phyloP scores from a whole-genome alignment of 169 alveolate species.

The Fabrea salina region DNA sequence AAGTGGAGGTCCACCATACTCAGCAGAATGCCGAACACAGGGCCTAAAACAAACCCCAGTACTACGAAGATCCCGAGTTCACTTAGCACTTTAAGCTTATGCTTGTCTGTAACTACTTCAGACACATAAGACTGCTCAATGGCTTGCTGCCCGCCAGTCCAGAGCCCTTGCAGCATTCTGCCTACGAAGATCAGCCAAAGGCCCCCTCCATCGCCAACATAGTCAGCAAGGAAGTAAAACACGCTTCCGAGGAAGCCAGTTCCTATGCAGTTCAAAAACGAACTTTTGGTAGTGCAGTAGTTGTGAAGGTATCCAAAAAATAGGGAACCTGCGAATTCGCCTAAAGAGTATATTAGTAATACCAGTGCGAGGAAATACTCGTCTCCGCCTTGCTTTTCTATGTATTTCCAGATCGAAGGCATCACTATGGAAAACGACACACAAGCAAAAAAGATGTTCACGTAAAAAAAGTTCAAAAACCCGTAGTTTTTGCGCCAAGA shows the following conservation, averaged over 20 bases:
- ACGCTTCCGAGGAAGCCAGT: neutral
- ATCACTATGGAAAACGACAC: neutral
- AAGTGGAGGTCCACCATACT: too few relatives aligned
- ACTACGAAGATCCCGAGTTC: slow-evolving; percentile 38
- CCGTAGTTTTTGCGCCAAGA: neutral
- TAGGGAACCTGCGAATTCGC: neutral
- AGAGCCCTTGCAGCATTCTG: slow-evolving; percentile 37
- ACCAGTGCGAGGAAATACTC: neutral
- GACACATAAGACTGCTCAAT: slow-evolving; percentile 34
- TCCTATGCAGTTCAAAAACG: neutral
- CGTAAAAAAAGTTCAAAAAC: neutral
- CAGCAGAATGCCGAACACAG: slow-evolving; percentile 16
- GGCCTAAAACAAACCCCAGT: slow-evolving; percentile 34
- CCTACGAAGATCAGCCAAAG: slow-evolving; percentile 32
- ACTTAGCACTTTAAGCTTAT: slow-evolving; percentile 19
- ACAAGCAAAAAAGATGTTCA: neutral
- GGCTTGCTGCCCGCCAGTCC: slow-evolving; percentile 40
- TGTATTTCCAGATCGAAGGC: neutral
- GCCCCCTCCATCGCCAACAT: neutral
- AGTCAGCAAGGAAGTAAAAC: neutral
- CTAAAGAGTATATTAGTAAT: neutral
- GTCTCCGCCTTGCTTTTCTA: neutral
- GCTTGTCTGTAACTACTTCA: slow-evolving; percentile 18
- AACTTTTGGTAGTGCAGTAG: neutral
- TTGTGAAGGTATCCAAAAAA: neutral